Evolutionary conservation across 768 basidiomycete species (phyloP).

Genomic region (Hemileccinum rubropunctum): DNA sequence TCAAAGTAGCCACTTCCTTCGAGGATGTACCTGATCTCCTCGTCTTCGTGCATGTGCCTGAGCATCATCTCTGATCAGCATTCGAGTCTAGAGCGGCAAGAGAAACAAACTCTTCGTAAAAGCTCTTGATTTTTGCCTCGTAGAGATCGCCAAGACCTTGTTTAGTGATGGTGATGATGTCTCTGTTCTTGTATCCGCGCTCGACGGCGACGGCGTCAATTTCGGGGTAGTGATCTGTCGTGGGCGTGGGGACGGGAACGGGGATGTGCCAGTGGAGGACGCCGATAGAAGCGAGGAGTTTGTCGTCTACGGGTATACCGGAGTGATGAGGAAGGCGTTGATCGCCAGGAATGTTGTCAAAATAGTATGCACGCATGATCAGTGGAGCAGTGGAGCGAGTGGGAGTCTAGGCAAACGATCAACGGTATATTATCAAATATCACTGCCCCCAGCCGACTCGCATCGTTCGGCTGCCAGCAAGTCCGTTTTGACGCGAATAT

Average conservation of each 20-base stretch:
- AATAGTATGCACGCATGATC: conserved; percentile 72
- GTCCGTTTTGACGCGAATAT: too few relatives aligned
- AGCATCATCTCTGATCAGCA: too few relatives aligned
- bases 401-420: too few relatives aligned
- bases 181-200: conserved; percentile 80
- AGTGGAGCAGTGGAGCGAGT: too few relatives aligned
- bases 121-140: conserved; percentile 76
- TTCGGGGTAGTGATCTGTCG: conserved; percentile 38
- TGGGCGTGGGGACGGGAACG: conserved; percentile 38
- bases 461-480: too few relatives aligned
- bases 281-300: conserved; percentile 53
- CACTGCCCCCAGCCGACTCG: too few relatives aligned
- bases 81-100: too few relatives aligned
- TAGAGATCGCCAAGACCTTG: conserved; percentile 80
- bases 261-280: conserved; percentile 70
- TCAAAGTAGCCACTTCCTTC: conserved; percentile 92
- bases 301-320: conserved; percentile 48
- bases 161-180: conserved; percentile 74
- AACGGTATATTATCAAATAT: too few relatives aligned
- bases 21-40: conserved; percentile 89
- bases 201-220: conserved; percentile 64
- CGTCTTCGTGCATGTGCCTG: conserved; percentile 94
- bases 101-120: conserved; percentile 73
- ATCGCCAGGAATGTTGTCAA: conserved; percentile 72
- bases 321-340: conserved; percentile 81